Evolutionary conservation across 208 protist genomes (phyloP), one percentile per base, ranked within the genome.

Genomic region (Leptomonas seymouri): DNA sequence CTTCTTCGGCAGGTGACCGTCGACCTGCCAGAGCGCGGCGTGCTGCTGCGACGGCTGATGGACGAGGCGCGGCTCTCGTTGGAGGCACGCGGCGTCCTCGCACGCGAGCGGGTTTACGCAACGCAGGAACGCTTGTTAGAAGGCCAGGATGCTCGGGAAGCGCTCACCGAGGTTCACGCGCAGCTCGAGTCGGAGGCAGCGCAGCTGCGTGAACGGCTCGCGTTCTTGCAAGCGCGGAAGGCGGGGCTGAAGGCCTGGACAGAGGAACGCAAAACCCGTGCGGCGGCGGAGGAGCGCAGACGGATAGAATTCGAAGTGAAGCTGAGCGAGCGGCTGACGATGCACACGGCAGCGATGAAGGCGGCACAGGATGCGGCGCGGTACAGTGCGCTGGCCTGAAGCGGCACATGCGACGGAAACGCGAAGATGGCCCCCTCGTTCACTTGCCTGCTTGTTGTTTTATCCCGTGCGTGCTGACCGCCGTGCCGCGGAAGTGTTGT

Each of bases 21-120:
- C n/a, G 86, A 91, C 51, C 73, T 85, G 30, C 69, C 86, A 6
- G 82, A 91, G 78, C 77, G 82, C n/a, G 86, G 81, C 21, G 62
- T 89, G n/a, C 65, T 91, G 16, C 73, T 91, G 45, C 67, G 70
- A 1, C 82, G 81, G 0, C 21, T 91, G 20, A 68, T 89, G n/a
- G 64, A 76, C 48, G 83, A 91, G 70, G 82, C 86, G 14, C 60
- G 71, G 44, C 63, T 87, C 21, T 80, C 81, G 27, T 54, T 89
- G 36, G 46, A 69, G 45, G 73, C 71, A 16, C 68, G 74, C 50
- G 81, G 67, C 14, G 45, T 70, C 20, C 55, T 91, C 25, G 54
- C 75, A 14, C 69, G 70, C 4, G 77, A 81, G 59, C 74, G 71
- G 4, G 8, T 51, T 20, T 12, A 11, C 2, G 64, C 51, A 30